phyloP scores from a whole-genome alignment of 1,284 basidiomycete genomes.

The Malassezia dermatis region DNA sequence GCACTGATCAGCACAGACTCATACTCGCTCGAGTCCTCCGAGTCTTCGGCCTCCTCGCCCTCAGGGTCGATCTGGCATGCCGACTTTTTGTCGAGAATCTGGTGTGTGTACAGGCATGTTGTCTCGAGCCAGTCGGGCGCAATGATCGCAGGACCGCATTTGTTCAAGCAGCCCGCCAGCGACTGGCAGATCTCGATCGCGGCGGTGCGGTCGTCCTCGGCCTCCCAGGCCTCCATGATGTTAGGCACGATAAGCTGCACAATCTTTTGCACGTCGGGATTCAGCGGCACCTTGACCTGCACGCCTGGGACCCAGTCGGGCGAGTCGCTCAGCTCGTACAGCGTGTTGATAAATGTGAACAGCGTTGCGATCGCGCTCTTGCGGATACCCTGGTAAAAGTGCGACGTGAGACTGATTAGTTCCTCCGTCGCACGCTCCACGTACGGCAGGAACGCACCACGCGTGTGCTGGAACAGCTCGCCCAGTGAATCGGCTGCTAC shows the following conservation, averaged over 20 bases:
- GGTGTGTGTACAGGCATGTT: constrained; percentile 44
- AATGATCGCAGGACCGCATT: constrained; percentile 69
- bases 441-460: constrained; percentile 77
- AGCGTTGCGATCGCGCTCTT: constrained; percentile 84
- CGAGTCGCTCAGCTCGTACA: constrained; percentile 77
- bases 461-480: constrained; percentile 74
- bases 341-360: constrained; percentile 78
- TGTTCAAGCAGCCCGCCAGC: constrained; percentile 79
- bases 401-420: constrained; percentile 68
- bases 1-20: constrained; percentile 90
- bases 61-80: constrained; percentile 88
- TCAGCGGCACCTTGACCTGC: constrained; percentile 56
- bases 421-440: constrained; percentile 62
- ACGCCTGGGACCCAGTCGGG: constrained; percentile 72
- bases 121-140: constrained; percentile 54
- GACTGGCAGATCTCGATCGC: constrained; percentile 74
- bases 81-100: constrained; percentile 62
- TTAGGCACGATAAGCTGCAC: constrained; percentile 65
- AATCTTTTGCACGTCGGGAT: constrained; percentile 69
- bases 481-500: constrained; percentile 95
- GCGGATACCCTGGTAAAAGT: constrained; percentile 97
- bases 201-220: constrained; percentile 91
- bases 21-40: constrained; percentile 71
- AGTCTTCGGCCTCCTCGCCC: constrained; percentile 64
- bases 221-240: constrained; percentile 79